Evolutionary conservation across 2,329 filamentous ascomycete genomes (phyloP).

Genomic region (Penicillium sp.): DNA sequence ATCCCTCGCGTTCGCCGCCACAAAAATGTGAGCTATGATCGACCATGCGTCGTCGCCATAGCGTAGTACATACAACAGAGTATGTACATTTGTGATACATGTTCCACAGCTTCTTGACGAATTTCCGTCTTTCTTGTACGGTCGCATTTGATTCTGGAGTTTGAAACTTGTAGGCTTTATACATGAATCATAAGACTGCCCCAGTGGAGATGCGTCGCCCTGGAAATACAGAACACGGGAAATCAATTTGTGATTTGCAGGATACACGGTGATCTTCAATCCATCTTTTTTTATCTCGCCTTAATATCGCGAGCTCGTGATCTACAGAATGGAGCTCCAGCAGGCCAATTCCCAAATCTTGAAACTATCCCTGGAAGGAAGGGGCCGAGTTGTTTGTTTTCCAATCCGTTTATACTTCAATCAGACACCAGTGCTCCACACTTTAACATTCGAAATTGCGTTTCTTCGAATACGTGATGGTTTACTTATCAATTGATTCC

Average conservation of each 20-base stretch:
- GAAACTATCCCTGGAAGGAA: background rate
- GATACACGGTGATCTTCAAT: background rate
- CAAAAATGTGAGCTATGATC: background rate
- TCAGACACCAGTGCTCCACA: no score
- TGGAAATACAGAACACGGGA: background rate
- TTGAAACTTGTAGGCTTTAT: background rate
- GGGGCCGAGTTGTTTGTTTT: no score
- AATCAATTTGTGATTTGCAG: background rate
- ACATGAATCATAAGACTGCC: no score
- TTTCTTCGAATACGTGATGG: no score
- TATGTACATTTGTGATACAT: background rate
- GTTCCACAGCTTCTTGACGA: background rate
- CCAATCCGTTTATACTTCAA: no score
- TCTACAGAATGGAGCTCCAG: background rate
- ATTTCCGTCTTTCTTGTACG: background rate
- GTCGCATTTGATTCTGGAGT: background rate
- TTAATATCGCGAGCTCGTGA: background rate
- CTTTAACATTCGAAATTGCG: no score
- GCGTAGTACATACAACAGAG: background rate
- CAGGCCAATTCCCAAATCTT: background rate
- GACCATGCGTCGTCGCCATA: background rate
- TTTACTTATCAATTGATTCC: no score
- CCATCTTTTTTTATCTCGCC: background rate
- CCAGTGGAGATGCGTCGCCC: background rate
- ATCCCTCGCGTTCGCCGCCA: slow-evolving; percentile 3